phyloP scores from a whole-genome alignment of 106 monocot species.

The Posidonia australis region DNA sequence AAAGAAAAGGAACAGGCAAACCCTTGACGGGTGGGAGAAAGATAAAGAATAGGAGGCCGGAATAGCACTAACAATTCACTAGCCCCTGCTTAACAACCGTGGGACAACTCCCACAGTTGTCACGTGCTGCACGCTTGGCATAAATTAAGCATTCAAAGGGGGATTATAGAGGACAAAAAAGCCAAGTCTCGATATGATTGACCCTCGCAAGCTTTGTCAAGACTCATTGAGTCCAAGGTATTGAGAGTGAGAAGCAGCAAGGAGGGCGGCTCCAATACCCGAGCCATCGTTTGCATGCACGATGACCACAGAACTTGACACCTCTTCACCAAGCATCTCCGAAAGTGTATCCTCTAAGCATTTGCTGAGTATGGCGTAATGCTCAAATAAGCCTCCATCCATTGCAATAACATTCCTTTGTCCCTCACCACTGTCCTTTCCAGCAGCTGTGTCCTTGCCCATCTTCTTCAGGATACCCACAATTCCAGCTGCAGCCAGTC shows the following conservation, averaged over 20 bases:
- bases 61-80: no score
- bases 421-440: background rate
- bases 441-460: conserved; percentile 32
- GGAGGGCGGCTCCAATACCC: conserved; percentile 74
- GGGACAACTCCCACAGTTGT: no score
- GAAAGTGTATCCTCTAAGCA: conserved; percentile 48
- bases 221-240: conserved; percentile 20
- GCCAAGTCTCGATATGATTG: no score
- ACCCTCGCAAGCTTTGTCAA: background rate
- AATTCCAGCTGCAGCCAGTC: conserved; percentile 73
- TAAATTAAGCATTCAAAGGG: no score
- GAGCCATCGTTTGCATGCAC: conserved; percentile 83
- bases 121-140: no score
- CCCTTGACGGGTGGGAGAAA: no score
- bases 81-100: no score
- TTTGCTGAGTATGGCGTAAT: conserved; percentile 59
- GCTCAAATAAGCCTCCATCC: conserved; percentile 87
- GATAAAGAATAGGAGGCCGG: no score
- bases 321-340: conserved; percentile 73
- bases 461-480: conserved; percentile 82
- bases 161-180: no score
- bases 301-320: conserved; percentile 31
- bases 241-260: conserved; percentile 79
- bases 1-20: no score
- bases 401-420: conserved; percentile 74